Base-by-base conservation (phyloP, 2,329 filamentous ascomycete species). In the Aspergillus ustus region DNA sequence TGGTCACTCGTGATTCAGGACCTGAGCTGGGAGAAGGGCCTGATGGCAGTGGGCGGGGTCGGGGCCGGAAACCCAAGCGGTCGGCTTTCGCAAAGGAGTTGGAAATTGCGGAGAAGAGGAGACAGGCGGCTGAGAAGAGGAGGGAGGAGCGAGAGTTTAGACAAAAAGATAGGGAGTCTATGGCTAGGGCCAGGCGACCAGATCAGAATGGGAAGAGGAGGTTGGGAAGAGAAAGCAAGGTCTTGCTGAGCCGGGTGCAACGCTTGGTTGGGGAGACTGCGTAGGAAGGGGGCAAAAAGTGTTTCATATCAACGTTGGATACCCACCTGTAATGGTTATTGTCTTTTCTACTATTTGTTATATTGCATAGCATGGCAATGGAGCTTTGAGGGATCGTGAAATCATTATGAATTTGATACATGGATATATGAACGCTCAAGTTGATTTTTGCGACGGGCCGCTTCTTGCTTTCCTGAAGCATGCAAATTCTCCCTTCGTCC, bases 401-500 rank as follows among this genome's bases (percentile, higher is more conserved):
- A 11, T 50, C 19, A 28, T 29, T 15, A 13, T 1, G 8, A 50
- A 25, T 17, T 15, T 45, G 25, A 44, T 50, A 31, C 13, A 34
- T 25, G 34, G 25, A 55, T n/a, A 51, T 20, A 51, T 51, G 4
- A 29, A 8, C n/a, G 25, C 11, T 40, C 20, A 20, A 29, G 20
- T 57, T 45, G 67, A 28, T 44, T 73, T 73, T 29, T 69, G 66
- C n/a, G 64, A 61, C 3, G 61, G 60, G 44, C 67, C 68, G 56
- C 68, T 71, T 75, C 86, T 85, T 20, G 81, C 81, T 76, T 89
- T 91, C 75, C 85, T 89, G 75, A 94, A 94, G 75, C 91, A 93
- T n/a, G 89, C 87, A 81, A 97, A 97, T 76, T 96, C 91, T 66
- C 89, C 92, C 78, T 90, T 90, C 67, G 90, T 94, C 49, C 88